phyloP scores from a whole-genome alignment of 345 rosid genomes.

The Physaria fendleri region DNA sequence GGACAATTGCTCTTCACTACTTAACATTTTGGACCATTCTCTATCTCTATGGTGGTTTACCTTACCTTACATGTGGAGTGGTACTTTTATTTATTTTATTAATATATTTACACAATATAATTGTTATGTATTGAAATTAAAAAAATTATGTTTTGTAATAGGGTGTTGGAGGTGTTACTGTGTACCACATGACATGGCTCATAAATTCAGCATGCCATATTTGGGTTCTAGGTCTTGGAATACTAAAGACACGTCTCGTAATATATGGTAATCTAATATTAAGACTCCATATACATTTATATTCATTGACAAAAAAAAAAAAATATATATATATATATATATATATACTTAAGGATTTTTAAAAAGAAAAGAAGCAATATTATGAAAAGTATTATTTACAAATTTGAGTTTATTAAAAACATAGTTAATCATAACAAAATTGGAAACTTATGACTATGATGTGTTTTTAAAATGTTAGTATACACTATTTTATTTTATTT shows the following conservation, averaged over 20 bases:
- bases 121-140: not conserved
- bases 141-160: not conserved
- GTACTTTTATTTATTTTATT: conserved; percentile 29
- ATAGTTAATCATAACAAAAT: too few relatives aligned
- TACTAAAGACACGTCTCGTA: conserved; percentile 70
- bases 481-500: too few relatives aligned
- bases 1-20: conserved; percentile 56
- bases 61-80: conserved; percentile 84
- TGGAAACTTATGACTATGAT: too few relatives aligned
- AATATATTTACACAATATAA: not conserved
- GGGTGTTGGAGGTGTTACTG: conserved; percentile 61
- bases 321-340: too few relatives aligned
- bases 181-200: conserved; percentile 70
- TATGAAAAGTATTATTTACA: too few relatives aligned
- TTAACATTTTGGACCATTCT: conserved; percentile 45
- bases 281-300: not conserved
- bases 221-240: conserved; percentile 78
- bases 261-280: conserved; percentile 51
- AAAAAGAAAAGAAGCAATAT: too few relatives aligned
- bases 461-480: too few relatives aligned
- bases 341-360: too few relatives aligned
- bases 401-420: too few relatives aligned
- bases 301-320: not conserved
- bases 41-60: conserved; percentile 60
- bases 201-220: conserved; percentile 88